Percentiles rank a stretch among this genome's conserved stretches.
Evolutionary conservation across 495 filamentous ascomycete species (phyloP).

Genomic region (Xylaria curta): DNA sequence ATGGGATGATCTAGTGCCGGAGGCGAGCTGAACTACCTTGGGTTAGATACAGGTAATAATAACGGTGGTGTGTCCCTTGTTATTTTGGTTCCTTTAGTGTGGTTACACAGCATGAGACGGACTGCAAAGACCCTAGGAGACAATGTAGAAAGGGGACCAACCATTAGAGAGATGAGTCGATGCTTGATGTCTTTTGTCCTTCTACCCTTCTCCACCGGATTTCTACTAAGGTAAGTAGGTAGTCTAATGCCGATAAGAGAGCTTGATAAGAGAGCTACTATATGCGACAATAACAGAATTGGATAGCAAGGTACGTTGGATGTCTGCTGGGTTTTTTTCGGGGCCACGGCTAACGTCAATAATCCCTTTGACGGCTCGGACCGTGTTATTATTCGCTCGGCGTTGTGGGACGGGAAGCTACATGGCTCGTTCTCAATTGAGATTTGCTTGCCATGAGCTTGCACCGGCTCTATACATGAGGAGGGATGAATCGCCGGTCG

Average conservation of each 20-base stretch:
- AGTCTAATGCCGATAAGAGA: not conserved
- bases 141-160: slow-evolving; percentile 3
- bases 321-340: not conserved
- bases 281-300: not conserved
- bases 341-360: not conserved
- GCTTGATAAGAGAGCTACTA: not conserved
- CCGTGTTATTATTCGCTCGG: not conserved
- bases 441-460: not conserved
- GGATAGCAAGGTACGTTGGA: not conserved
- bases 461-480: not conserved
- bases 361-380: not conserved
- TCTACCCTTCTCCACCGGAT: not conserved
- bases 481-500: not conserved
- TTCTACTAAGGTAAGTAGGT: not conserved
- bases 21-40: slow-evolving; percentile 1
- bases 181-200: not conserved
- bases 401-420: not conserved
- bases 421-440: not conserved
- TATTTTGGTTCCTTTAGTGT: slow-evolving; percentile 27
- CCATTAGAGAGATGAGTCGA: not conserved
- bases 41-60: slow-evolving; percentile 11
- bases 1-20: slow-evolving; percentile 1
- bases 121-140: not conserved
- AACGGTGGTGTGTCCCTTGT: slow-evolving; percentile 16
- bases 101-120: slow-evolving; percentile 30